Base-by-base conservation (phyloP, 768 basidiomycete genomes). In the Kwoniella sp. region DNA sequence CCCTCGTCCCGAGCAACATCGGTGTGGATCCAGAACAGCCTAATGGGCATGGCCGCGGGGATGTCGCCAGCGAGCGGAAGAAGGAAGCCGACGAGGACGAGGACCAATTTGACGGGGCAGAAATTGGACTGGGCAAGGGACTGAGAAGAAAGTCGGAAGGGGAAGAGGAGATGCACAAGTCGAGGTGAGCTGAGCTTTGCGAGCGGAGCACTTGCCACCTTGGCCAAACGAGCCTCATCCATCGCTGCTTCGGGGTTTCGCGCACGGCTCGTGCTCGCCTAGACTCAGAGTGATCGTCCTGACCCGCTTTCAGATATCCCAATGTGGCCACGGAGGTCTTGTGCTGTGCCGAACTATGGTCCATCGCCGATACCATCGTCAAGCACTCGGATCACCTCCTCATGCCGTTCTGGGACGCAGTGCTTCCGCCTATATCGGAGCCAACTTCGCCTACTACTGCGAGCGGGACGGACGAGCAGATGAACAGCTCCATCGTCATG, bases 261-360 rank as follows among this genome's bases (percentile, higher is more conserved):
- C n/a, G n/a, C n/a, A n/a, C 19, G 33, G 23, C 22, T 28, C 10
- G 11, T 42, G 12, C 10, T 5, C 28, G n/a, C n/a, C n/a, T n/a
- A n/a, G n/a, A n/a, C n/a, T n/a, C n/a, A 2, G 19, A 37, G 28
- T 7, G 6, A 20, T 12, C n/a, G n/a, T 4, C 17, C 51, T 59
- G 29, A 53, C 27, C 36, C 37, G 26, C 3, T 38, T n/a, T 3
- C 31, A 95, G 92, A 75, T 96, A 89, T 74, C 89, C 92, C 1
- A 86, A 88, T 66, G 83, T 91, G 19, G 86, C 89, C 14, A 90
- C 92, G 23, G 93, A 98, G 73, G 89, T 96, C 20, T 81, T 98
- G 28, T 92, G 90, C 76, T 92, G 90, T 76, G 87, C 88, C 74
- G 91, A 93, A 64, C 85, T 93, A 75, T 95, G 90, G 86, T 87